Percentiles rank a stretch among this genome's conserved stretches.
These are phyloP conservation scores for Kodamaea hsintzibuensis DNA, from an alignment of 805 yeast species.

Conservation along the genomic window DNA sequence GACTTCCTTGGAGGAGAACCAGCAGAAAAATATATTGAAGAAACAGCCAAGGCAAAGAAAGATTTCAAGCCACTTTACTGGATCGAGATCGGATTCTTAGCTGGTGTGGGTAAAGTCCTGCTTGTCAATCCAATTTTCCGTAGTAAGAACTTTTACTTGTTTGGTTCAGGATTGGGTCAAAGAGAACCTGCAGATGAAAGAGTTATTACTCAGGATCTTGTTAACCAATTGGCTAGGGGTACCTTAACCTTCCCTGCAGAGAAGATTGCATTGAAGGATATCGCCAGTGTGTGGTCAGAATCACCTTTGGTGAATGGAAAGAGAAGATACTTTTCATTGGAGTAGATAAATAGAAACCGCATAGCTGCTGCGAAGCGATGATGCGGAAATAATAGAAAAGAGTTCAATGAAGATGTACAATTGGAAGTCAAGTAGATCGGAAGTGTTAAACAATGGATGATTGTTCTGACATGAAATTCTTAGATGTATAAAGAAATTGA, in stretches of 20 bases:
- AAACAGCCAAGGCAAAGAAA: background rate
- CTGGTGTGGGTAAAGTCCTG: constrained; percentile 8
- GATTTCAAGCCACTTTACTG: constrained; percentile 8
- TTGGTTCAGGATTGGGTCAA: constrained; percentile 16
- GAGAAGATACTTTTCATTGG: constrained; percentile 11
- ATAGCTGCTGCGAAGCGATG: no score
- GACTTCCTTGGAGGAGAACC: constrained; percentile 13
- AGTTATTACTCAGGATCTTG: background rate
- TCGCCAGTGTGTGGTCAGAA: constrained; percentile 10
- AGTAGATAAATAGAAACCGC: background rate
- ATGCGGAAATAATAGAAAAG: no score
- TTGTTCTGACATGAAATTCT: no score
- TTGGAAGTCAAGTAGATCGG: no score
- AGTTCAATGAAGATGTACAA: no score
- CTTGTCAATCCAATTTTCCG: constrained; percentile 10
- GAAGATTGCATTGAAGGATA: constrained; percentile 8
- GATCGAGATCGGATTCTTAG: constrained; percentile 13
- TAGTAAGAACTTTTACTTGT: constrained; percentile 10
- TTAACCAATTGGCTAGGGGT: constrained; percentile 8
- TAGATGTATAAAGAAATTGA: no score
- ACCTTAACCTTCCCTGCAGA: background rate
- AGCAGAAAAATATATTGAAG: constrained; percentile 2
- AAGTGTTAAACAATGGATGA: no score
- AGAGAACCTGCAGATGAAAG: background rate
- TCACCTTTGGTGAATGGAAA: constrained; percentile 9